Percentiles rank a stretch among this genome's conserved stretches.
phyloP scores from a whole-genome alignment of 2,329 filamentous ascomycete species.

The Aspergillus tamarii region DNA sequence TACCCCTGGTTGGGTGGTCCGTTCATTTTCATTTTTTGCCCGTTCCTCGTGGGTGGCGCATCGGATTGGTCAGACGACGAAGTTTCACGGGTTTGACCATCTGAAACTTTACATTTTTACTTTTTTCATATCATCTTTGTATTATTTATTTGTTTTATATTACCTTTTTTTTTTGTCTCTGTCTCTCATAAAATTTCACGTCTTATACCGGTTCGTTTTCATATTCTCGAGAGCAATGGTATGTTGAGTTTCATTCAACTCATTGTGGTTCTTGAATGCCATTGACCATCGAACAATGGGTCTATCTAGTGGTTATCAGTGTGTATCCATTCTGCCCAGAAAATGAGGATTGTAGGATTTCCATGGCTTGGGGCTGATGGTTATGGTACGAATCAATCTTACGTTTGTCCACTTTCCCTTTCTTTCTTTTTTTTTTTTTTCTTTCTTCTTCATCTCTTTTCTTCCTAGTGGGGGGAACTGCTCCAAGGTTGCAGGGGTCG shows the following conservation, averaged over 20 bases:
- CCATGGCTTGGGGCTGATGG: not conserved
- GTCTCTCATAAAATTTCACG: no score
- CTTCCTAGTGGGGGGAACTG: not conserved
- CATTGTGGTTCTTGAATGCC: not conserved
- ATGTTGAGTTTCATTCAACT: not conserved
- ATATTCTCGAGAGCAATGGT: not conserved
- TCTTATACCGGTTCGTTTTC: not conserved
- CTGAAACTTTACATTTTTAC: not conserved
- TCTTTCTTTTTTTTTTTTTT: not conserved
- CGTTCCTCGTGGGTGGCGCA: not conserved
- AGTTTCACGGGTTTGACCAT: not conserved
- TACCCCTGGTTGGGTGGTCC: conserved; percentile 12
- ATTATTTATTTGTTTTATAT: not conserved
- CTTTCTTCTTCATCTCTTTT: not conserved
- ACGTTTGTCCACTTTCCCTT: not conserved
- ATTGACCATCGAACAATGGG: not conserved
- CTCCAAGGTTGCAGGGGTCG: not conserved
- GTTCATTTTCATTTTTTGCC: conserved; percentile 2
- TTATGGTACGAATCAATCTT: not conserved
- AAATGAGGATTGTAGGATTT: not conserved
- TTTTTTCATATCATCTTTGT: not conserved
- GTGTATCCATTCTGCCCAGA: not conserved
- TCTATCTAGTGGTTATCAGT: not conserved
- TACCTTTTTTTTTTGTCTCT: no score
- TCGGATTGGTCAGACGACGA: not conserved